Conservation (phyloP, 164 flowering plant genomes). For the Stephania yunnanensis region DNA sequence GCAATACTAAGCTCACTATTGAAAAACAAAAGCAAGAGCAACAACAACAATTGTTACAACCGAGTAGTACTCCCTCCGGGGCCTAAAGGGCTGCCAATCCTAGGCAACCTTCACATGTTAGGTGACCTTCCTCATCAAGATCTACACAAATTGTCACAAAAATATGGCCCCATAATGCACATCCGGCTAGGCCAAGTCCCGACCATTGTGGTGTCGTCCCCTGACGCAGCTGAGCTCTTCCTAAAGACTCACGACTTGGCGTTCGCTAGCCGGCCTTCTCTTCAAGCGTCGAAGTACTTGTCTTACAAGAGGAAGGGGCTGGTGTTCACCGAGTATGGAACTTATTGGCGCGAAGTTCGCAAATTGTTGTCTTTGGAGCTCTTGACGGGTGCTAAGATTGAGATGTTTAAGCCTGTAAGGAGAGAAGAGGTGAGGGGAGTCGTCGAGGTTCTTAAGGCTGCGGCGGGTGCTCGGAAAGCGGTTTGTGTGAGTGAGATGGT, state of each 20-base stretch:
- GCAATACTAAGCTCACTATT: too few species aligned
- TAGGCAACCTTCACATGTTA: constrained; percentile 25
- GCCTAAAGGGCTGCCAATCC: constrained; percentile 21
- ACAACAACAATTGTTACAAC: too few species aligned
- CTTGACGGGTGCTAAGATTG: constrained; percentile 18
- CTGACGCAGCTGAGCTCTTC: neutral
- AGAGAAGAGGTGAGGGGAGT: neutral
- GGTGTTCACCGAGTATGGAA: constrained; percentile 17
- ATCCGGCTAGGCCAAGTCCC: too few species aligned
- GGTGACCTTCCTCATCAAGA: constrained; percentile 21
- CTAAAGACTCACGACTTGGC: constrained; percentile 24
- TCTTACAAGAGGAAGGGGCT: constrained; percentile 13
- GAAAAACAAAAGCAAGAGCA: too few species aligned
- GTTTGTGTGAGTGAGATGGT: constrained; percentile 19
- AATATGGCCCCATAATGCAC: too few species aligned
- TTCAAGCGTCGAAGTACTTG: constrained; percentile 11
- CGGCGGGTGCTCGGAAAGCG: neutral
- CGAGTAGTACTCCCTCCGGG: constrained; percentile 18
- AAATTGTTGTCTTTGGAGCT: constrained; percentile 19
- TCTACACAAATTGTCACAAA: neutral
- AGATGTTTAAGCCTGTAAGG: constrained; percentile 11
- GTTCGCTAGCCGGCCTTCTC: constrained; percentile 20
- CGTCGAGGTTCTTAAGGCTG: neutral
- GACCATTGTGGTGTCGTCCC: too few species aligned
- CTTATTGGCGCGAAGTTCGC: constrained; percentile 23